A percentile compares a stretch with the other conserved stretches of the same genome.
These are phyloP conservation scores for Theileria annulata DNA, from an alignment of 169 alveolate genomes.

Conservation along the genomic window DNA sequence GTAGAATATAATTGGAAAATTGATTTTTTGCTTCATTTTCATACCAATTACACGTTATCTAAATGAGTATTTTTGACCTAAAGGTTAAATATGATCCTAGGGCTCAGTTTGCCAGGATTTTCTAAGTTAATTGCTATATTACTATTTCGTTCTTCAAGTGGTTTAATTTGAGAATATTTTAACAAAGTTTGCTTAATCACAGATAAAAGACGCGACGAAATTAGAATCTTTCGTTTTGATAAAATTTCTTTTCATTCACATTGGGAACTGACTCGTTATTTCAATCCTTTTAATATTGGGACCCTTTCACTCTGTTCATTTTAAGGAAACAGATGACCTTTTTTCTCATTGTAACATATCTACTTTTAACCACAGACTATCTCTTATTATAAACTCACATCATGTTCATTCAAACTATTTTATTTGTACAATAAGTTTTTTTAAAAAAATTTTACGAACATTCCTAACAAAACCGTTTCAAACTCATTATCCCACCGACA, in stretches of 20 bases:
- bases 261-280: background rate
- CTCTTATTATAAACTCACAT: background rate
- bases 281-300: slow-evolving; percentile 3
- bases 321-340: background rate
- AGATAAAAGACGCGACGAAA: background rate
- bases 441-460: background rate
- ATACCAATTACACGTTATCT: background rate
- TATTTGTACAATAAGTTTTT: background rate
- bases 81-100: background rate
- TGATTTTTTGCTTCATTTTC: background rate
- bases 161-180: slow-evolving; percentile 3
- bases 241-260: background rate
- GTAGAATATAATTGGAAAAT: background rate
- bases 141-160: background rate
- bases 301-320: background rate
- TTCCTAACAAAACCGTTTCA: background rate
- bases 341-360: background rate
- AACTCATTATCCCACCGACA: background rate
- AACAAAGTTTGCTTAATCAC: background rate
- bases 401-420: background rate
- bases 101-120: background rate
- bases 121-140: background rate
- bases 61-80: background rate
- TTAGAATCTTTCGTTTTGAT: background rate
- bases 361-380: background rate